Percentiles rank a stretch among this genome's conserved stretches.
phyloP scores from a whole-genome alignment of 352 stramenopile species.

The Pythium plurisporium region DNA sequence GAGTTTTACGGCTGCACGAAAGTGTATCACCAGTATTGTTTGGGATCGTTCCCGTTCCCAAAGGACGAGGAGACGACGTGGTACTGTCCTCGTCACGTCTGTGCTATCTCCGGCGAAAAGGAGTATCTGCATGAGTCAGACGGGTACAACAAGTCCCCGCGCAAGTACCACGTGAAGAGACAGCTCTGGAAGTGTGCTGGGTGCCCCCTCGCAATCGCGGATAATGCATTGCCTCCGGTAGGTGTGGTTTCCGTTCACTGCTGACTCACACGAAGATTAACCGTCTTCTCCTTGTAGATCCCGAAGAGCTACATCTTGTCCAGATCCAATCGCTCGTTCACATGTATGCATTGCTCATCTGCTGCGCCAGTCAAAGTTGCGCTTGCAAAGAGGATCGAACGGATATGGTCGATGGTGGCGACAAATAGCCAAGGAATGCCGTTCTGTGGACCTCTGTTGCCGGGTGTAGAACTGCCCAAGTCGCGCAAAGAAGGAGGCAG shows the following conservation, averaged over 20 bases:
- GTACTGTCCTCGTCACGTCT: slow-evolving; percentile 78
- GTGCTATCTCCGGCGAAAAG: slow-evolving; percentile 51
- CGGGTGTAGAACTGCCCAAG: slow-evolving; percentile 41
- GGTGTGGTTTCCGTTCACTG: neutral
- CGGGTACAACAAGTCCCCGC: slow-evolving; percentile 36
- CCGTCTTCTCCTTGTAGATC: slow-evolving; percentile 26
- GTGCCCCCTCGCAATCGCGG: slow-evolving; percentile 63
- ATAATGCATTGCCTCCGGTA: slow-evolving; percentile 56
- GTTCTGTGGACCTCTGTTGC: slow-evolving; percentile 73
- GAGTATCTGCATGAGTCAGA: slow-evolving; percentile 48
- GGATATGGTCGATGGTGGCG: slow-evolving; percentile 79
- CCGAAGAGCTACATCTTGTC: slow-evolving; percentile 56
- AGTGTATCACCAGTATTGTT: slow-evolving; percentile 86
- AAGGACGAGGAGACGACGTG: slow-evolving; percentile 78
- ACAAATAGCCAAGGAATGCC: slow-evolving; percentile 83
- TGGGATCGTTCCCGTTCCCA: slow-evolving; percentile 72
- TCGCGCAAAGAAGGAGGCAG: slow-evolving; percentile 12
- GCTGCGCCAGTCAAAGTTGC: slow-evolving; percentile 60
- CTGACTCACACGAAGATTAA: neutral
- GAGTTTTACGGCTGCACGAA: slow-evolving; percentile 80
- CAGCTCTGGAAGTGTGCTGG: slow-evolving; percentile 78
- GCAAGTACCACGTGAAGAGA: slow-evolving; percentile 48
- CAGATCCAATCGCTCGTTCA: slow-evolving; percentile 60
- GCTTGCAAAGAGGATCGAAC: slow-evolving; percentile 71
- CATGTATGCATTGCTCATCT: slow-evolving; percentile 63